Evolutionary conservation across 805 yeast genomes (phyloP).

Genomic region (Ascoidea tarda): DNA sequence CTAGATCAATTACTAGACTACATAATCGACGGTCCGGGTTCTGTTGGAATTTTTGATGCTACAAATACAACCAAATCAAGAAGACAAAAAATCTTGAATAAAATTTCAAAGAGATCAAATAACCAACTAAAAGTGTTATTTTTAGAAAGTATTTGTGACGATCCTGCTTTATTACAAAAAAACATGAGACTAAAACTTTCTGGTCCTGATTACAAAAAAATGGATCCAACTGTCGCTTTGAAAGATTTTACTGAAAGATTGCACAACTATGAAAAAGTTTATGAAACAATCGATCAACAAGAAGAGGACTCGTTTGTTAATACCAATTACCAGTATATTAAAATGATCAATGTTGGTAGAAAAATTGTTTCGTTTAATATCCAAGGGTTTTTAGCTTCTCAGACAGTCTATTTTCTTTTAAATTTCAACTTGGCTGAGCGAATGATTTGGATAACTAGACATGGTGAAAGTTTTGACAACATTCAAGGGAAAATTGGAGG

Average conservation of each 20-base stretch:
- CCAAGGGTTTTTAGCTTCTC: slow-evolving; percentile 81
- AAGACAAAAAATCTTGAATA: slow-evolving; percentile 40
- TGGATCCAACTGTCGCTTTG: slow-evolving; percentile 72
- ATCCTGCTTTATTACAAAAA: slow-evolving; percentile 62
- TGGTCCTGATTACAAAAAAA: slow-evolving; percentile 85
- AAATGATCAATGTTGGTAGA: slow-evolving; percentile 92
- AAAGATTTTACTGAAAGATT: slow-evolving; percentile 73
- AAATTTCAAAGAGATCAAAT: slow-evolving; percentile 39
- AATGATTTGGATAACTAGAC: slow-evolving; percentile 90
- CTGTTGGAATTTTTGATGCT: slow-evolving; percentile 87
- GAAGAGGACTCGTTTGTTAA: slow-evolving; percentile 35
- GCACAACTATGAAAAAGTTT: slow-evolving; percentile 73
- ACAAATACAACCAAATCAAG: slow-evolving; percentile 64
- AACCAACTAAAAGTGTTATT: slow-evolving; percentile 66
- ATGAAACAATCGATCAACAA: slow-evolving; percentile 76
- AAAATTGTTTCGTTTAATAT: slow-evolving; percentile 88
- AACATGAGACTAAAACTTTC: slow-evolving; percentile 74
- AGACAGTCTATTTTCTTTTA: slow-evolving; percentile 77
- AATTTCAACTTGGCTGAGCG: slow-evolving; percentile 82
- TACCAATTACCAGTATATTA: slow-evolving; percentile 49
- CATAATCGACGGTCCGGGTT: slow-evolving; percentile 66
- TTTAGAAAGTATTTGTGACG: slow-evolving; percentile 79
- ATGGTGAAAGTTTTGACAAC: slow-evolving; percentile 86
- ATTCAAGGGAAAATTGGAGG: slow-evolving; percentile 85
- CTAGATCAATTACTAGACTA: slow-evolving; percentile 73